phyloP scores from a whole-genome alignment of 805 yeast genomes.

The Metschnikowia similis region DNA sequence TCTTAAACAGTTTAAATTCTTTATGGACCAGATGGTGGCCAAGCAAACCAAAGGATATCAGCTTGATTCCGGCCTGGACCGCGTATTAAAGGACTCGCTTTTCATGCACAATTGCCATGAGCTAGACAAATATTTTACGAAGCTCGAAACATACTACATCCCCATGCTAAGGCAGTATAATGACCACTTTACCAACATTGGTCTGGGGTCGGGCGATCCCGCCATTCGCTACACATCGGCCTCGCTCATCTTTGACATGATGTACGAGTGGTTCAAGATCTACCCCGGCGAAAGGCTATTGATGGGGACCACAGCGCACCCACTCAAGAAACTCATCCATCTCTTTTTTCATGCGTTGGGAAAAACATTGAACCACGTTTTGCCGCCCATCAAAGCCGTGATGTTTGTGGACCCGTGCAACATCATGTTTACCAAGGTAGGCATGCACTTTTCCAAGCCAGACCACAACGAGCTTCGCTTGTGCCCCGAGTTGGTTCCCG shows the following conservation, averaged over 20 bases:
- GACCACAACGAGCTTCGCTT: conserved; percentile 14
- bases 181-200: conserved; percentile 17
- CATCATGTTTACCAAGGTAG: conserved; percentile 29
- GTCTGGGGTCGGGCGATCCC: conserved; percentile 12
- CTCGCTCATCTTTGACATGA: conserved; percentile 28
- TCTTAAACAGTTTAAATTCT: conserved; percentile 24
- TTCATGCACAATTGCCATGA: conserved; percentile 21
- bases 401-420: conserved; percentile 32
- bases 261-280: conserved; percentile 33
- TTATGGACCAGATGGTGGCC: conserved; percentile 12
- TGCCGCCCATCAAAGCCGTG: conserved; percentile 33
- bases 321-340: conserved; percentile 31
- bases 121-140: conserved; percentile 27
- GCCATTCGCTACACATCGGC: conserved; percentile 26
- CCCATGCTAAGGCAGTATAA: conserved; percentile 28
- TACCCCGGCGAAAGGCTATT: conserved; percentile 32
- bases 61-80: conserved; percentile 2
- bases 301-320: conserved; percentile 23
- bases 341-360: conserved; percentile 35
- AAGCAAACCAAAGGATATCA: conserved; percentile 7
- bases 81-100: conserved; percentile 10
- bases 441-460: conserved; percentile 20
- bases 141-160: conserved; percentile 21
- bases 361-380: conserved; percentile 27
- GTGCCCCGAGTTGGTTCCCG: conserved; percentile 17